Evolutionary conservation across 2,329 filamentous ascomycete genomes (phyloP), one percentile per base, ranked within the genome.

Genomic region (Bipolaris cookei): DNA sequence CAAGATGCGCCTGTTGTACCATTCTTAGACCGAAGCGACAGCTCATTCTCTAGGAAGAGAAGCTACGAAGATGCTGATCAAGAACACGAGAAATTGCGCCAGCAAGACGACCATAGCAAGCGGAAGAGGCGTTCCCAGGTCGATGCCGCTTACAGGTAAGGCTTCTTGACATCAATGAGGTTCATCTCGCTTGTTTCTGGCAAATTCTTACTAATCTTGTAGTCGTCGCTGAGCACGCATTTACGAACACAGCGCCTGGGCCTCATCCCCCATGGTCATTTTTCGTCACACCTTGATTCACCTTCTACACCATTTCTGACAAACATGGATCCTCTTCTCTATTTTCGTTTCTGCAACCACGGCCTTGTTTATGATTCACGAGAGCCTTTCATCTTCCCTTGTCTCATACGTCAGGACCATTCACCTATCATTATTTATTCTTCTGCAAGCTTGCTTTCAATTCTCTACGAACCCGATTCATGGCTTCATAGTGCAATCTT

Each of bases 141-240:
- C 7, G 74, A 71, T 55, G 64, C 72, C 43, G 74, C 69, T 35
- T 77, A 77, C 46, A 71, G 74, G 72, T 75, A 67, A 67, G 67
- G 13, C 23, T 37, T 43, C 28, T 16, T 34, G 4, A 32, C 35
- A 11, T 13, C 2, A 39, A 11, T 18, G 21, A 28, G 25, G 16
- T 8, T 3, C 5, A 30, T 10, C 45, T 50, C 41, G n/a, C 35
- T 46, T 18, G 8, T 13, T n/a, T 45, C 41, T 8, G 37, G 23
- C 39, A 46, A 23, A 38, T 41, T 32, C 56, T 62, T 45, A 62
- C 46, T 16, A 13, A 20, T 49, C 18, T 18, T 37, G 32, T 48
- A 64, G 62, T 54, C 62, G 62, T 47, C 62, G 62, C 38, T 64
- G 48, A 64, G 43, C 6, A 18, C 16, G 16, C 18, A 30, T 37